Conservation (phyloP, 371 early-diverging fungal species). For the Chytridium lagenaria region DNA sequence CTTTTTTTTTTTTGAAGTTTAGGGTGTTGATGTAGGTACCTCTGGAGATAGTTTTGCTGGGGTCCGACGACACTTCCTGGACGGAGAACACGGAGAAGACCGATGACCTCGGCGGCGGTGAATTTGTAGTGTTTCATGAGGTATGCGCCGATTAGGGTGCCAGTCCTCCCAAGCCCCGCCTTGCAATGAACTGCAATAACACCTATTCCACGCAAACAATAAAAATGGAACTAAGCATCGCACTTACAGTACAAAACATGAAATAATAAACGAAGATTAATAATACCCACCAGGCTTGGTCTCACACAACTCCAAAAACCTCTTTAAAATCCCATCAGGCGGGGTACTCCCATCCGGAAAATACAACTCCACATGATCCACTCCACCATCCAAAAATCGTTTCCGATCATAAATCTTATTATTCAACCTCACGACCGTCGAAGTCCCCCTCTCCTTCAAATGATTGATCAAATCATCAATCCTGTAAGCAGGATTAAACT, state of each 20-base stretch:
- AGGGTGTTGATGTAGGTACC: constrained; percentile 35
- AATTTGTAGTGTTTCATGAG: constrained; percentile 69
- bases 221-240: constrained; percentile 7
- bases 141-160: constrained; percentile 71
- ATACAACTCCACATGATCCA: constrained; percentile 66
- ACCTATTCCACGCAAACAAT: constrained; percentile 32
- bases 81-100: constrained; percentile 61
- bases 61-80: constrained; percentile 73
- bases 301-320: constrained; percentile 65
- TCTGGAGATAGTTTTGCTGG: constrained; percentile 69
- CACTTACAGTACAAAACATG: background rate
- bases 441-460: constrained; percentile 47
- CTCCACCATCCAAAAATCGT: constrained; percentile 57
- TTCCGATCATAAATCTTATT: constrained; percentile 63
- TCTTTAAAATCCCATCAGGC: constrained; percentile 58
- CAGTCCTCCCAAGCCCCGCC: constrained; percentile 82
- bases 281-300: constrained; percentile 42
- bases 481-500: constrained; percentile 43
- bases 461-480: constrained; percentile 49
- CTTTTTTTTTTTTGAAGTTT: too few relatives aligned
- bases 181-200: constrained; percentile 75
- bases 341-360: constrained; percentile 72
- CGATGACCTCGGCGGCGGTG: constrained; percentile 65
- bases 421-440: constrained; percentile 64
- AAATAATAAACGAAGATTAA: background rate